Evolutionary conservation across 495 filamentous ascomycete species (phyloP).

Genomic region (Hyaloscypha variabilis): DNA sequence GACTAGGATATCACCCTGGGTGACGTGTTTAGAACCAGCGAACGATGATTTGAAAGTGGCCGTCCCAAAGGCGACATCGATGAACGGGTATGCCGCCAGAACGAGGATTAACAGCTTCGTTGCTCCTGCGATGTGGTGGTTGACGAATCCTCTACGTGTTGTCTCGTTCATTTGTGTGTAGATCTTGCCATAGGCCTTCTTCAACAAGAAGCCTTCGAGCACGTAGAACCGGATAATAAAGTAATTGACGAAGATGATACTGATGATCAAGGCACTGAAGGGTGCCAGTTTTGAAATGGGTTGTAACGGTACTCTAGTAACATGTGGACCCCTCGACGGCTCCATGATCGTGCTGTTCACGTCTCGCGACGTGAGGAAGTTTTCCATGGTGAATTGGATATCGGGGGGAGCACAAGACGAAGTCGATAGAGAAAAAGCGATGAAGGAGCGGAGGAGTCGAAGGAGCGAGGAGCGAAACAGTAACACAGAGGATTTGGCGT

Average conservation of each 20-base stretch:
- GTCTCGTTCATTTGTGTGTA: conserved; percentile 42
- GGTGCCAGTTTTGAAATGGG: conserved; percentile 45
- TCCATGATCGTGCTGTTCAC: background rate
- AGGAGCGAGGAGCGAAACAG: background rate
- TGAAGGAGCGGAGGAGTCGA: background rate
- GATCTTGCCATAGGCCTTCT: conserved; percentile 38
- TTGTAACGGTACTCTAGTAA: conserved; percentile 27
- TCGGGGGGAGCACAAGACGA: background rate
- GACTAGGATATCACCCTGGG: conserved; percentile 46
- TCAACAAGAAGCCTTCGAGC: conserved; percentile 46
- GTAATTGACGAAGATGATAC: conserved; percentile 43
- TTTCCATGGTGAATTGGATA: conserved; percentile 3
- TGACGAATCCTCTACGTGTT: conserved; percentile 48
- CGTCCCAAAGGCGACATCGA: conserved; percentile 41
- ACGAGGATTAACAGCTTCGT: conserved; percentile 49
- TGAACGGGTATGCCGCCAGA: conserved; percentile 48
- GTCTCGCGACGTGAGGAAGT: background rate
- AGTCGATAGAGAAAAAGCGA: no score
- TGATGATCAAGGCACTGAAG: conserved; percentile 47
- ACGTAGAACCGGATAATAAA: conserved; percentile 48
- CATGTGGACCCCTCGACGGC: conserved; percentile 19
- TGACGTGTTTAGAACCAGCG: conserved; percentile 35
- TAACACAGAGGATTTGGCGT: background rate
- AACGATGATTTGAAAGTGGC: conserved; percentile 39
- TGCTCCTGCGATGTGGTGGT: conserved; percentile 50